A percentile compares a stretch with the other conserved stretches of the same genome.
Conservation (phyloP, 768 basidiomycete genomes). For the Leccinum uliginosum region DNA sequence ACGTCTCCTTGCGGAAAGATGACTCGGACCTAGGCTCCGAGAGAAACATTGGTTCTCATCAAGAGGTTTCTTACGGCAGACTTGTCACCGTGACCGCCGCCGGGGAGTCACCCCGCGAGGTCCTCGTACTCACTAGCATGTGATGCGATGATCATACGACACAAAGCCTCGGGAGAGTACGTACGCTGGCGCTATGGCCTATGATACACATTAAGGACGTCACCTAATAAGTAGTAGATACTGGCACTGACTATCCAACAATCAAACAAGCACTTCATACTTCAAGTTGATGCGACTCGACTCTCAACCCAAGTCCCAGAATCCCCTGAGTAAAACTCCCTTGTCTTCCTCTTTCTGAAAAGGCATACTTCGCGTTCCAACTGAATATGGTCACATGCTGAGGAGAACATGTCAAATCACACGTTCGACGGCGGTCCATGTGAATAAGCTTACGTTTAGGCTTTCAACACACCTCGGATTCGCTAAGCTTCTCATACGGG, state of each 20-base stretch:
- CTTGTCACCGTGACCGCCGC: no score
- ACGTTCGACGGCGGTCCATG: background rate
- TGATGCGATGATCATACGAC: no score
- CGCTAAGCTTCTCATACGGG: conserved; percentile 9
- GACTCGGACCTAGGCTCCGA: no score
- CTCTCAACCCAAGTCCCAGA: background rate
- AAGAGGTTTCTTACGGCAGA: no score
- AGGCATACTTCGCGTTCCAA: background rate
- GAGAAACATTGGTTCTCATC: no score
- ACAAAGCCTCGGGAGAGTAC: background rate
- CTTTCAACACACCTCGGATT: background rate
- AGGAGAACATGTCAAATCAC: background rate
- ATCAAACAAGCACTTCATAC: background rate
- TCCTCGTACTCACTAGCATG: no score
- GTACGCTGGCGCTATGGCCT: background rate
- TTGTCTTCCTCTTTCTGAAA: background rate
- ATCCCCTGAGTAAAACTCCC: background rate
- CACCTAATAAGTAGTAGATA: background rate
- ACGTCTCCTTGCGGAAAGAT: no score
- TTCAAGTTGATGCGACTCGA: background rate
- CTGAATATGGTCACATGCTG: background rate
- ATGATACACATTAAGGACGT: background rate
- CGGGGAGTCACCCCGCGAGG: no score
- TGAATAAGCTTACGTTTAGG: background rate
- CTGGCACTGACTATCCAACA: background rate